Evolutionary conservation across 192 early-diverging fungal genomes (phyloP), one percentile per base, ranked within the genome.

Genomic region (Pecoramyces ruminantium): DNA sequence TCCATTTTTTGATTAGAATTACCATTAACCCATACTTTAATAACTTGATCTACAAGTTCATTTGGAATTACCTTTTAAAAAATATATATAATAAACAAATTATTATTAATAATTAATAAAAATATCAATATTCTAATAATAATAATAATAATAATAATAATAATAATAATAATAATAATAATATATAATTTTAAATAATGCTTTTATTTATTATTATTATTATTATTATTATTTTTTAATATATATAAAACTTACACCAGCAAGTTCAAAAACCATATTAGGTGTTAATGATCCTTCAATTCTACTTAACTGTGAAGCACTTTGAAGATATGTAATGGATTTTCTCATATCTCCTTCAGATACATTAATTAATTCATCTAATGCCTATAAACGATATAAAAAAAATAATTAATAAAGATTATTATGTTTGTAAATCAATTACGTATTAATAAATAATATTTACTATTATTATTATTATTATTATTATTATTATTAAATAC

Each of bases 301-400:
- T 67, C 91, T 87, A 13, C 86, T 77, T 78, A 96, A 83, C 4
- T 89, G 87, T 29, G 86, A 87, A 4, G 93, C 96, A 85, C 92
- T 95, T 86, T 99, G 96, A 58, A 99, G 87, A 38, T 90, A 91
- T 89, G 95, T 98, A 81, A 95, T 97, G 0, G 96, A 93, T 83
- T 94, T 95, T 42, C 97, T 88, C 82, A 99, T 81, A 87, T 99
- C 96, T 29, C 97, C 97, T 77, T 93, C 92, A 1, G 96, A 92
- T 1, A 92, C 87, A 40, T 87, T 85, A 25, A 96, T 89, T 78
- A 97, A 82, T 25, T 89, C 87, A 21, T 87, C 85, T 28, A 95
- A 38, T 13, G 93, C 89, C 88, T 93, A 29, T 42, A 9, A 28
- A 25, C 78, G n/a, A n/a, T n/a, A n/a, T n/a, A n/a, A n/a, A n/a